A percentile compares a stretch with the other conserved stretches of the same genome.
phyloP scores from a whole-genome alignment of 352 stramenopile genomes.

The Thalassiosira livingstoniorum region DNA sequence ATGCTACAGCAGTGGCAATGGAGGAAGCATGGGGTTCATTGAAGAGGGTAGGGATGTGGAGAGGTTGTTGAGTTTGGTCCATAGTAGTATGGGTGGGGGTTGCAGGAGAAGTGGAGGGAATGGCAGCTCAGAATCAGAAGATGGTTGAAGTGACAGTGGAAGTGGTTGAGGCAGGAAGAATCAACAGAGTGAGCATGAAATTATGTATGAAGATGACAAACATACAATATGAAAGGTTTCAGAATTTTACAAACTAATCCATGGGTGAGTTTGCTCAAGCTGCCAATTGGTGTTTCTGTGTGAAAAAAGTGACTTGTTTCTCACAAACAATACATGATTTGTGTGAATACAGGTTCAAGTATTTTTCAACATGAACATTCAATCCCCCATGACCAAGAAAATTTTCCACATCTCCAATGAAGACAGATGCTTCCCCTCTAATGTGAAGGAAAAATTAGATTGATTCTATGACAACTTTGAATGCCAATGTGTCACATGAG shows the following conservation, averaged over 20 bases:
- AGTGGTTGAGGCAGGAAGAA: conserved; percentile 48
- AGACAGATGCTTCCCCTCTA: conserved; percentile 88
- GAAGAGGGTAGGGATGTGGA: conserved; percentile 95
- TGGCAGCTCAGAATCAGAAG: conserved; percentile 30
- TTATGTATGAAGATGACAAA: conserved; percentile 98
- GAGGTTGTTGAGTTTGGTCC: conserved; percentile 94
- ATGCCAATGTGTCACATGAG: conserved; percentile 90
- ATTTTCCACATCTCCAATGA: conserved; percentile 68
- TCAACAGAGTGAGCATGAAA: conserved; percentile 95
- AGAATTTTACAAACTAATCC: conserved; percentile 88
- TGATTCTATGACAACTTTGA: conserved; percentile 98
- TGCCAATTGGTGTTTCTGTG: too few species aligned
- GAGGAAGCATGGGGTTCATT: conserved; percentile 87
- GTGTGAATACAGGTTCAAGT: too few species aligned
- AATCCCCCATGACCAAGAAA: conserved; percentile 73
- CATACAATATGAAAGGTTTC: too few species aligned
- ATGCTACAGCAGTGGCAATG: conserved; percentile 79
- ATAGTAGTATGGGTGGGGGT: conserved; percentile 92
- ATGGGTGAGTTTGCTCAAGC: conserved; percentile 89
- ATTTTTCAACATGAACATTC: conserved; percentile 71
- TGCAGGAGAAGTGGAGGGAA: conserved; percentile 80
- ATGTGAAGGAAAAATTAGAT: conserved; percentile 91
- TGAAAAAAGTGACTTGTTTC: too few species aligned
- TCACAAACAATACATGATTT: too few species aligned
- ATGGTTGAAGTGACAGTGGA: too few species aligned